phyloP scores from a whole-genome alignment of 2,329 filamentous ascomycete genomes.

The Colletotrichum liaoningense region DNA sequence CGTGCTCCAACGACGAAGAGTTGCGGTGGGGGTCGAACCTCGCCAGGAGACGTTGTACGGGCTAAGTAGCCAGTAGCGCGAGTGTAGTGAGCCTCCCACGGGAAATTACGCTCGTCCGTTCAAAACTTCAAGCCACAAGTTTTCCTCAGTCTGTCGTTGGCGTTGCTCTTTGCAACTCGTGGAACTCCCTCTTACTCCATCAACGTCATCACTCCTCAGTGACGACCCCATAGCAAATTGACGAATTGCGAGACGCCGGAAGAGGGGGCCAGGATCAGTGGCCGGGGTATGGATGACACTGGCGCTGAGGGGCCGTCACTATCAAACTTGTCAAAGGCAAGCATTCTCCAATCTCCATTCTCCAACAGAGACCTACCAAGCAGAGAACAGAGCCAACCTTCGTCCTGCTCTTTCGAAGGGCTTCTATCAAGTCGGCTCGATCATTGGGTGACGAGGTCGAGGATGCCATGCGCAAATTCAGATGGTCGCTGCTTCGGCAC shows the following conservation, averaged over 20 bases:
- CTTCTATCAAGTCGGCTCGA: neutral
- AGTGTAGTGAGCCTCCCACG: neutral
- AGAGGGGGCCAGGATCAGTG: neutral
- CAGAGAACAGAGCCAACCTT: constrained; percentile 5
- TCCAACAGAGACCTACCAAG: constrained; percentile 7
- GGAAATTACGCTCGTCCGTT: neutral
- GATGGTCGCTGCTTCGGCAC: constrained; percentile 1
- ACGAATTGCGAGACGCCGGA: neutral
- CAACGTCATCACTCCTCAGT: constrained; percentile 7
- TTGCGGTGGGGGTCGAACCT: constrained; percentile 24
- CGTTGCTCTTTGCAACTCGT: neutral
- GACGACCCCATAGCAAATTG: neutral
- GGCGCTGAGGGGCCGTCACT: neutral
- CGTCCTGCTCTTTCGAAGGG: neutral
- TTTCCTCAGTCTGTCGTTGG: neutral
- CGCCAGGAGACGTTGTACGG: neutral
- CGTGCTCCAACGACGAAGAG: neutral
- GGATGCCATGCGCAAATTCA: constrained; percentile 23
- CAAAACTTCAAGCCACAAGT: constrained; percentile 1
- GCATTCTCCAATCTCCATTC: neutral
- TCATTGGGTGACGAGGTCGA: constrained; percentile 17
- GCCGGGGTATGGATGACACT: neutral
- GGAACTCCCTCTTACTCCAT: neutral
- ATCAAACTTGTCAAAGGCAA: neutral
- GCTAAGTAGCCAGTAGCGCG: neutral